A percentile compares a stretch with the other conserved stretches of the same genome.
Evolutionary conservation across 2,329 filamentous ascomycete species (phyloP).

Genomic region (Neofusicoccum laricinum): DNA sequence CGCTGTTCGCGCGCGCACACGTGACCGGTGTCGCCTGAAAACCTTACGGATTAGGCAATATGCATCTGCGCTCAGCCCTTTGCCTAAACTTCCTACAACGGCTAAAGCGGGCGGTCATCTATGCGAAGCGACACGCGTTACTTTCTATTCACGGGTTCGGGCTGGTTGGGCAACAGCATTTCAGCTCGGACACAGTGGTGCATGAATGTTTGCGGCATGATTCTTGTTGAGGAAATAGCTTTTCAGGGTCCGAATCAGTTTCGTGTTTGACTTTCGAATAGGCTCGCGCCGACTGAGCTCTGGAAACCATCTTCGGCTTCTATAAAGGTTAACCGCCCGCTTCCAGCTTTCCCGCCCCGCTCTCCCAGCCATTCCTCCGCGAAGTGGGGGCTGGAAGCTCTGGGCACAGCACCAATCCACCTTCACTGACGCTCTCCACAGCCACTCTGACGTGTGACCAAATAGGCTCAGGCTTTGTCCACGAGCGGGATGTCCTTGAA

Average conservation of each 20-base stretch:
- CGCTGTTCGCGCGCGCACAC: background rate
- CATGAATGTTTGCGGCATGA: background rate
- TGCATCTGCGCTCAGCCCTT: background rate
- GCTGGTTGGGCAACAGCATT: background rate
- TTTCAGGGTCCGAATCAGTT: background rate
- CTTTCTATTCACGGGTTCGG: background rate
- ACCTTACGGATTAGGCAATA: background rate
- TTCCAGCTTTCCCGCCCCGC: background rate
- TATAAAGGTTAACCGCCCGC: background rate
- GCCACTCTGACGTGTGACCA: conserved; percentile 1
- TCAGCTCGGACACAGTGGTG: background rate
- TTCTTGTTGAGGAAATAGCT: background rate
- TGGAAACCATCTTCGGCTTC: background rate
- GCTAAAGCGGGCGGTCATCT: background rate
- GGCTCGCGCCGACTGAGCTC: background rate
- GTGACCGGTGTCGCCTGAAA: background rate
- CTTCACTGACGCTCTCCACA: background rate
- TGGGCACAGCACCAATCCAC: background rate
- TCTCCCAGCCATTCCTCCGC: background rate
- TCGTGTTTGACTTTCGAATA: background rate
- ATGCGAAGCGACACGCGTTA: background rate
- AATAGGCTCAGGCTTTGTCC: background rate
- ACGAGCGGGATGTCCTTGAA: conserved; percentile 15
- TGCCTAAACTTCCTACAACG: background rate
- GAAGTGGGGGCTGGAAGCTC: background rate